phyloP scores from a whole-genome alignment of 1,139 yeast species.

The Pichia inconspicua region DNA sequence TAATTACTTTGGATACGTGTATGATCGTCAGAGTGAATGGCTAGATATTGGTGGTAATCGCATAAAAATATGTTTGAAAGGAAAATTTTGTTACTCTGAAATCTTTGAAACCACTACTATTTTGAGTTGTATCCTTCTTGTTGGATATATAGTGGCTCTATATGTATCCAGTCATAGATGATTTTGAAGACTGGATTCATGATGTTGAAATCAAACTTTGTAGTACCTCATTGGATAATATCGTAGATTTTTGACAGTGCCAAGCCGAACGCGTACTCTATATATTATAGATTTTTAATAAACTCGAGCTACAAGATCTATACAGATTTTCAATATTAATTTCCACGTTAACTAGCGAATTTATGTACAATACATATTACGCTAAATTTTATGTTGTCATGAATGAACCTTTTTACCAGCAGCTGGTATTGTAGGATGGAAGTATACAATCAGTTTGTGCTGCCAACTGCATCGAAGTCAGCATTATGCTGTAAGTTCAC shows the following conservation, averaged over 20 bases:
- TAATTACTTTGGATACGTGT: conserved; percentile 35
- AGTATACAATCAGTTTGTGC: conserved; percentile 70
- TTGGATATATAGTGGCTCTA: not conserved
- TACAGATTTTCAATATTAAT: no score
- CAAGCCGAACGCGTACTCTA: no score
- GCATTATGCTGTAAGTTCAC: conserved; percentile 59
- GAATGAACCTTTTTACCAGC: no score
- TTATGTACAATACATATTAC: no score
- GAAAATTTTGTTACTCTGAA: conserved; percentile 34
- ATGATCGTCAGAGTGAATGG: conserved; percentile 32
- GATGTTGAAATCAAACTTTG: no score
- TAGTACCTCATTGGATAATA: no score
- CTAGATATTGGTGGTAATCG: conserved; percentile 23
- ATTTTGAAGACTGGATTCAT: no score
- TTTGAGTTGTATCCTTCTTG: conserved; percentile 24
- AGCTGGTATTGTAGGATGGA: conserved; percentile 45
- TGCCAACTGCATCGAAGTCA: conserved; percentile 67
- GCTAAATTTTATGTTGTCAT: not conserved
- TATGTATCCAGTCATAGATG: not conserved
- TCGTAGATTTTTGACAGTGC: no score
- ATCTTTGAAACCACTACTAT: conserved; percentile 34
- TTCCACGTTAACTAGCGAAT: no score
- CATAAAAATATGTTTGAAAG: conserved; percentile 31
- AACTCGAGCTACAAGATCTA: no score
- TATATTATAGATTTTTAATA: no score